Evolutionary conservation across 495 filamentous ascomycete genomes (phyloP).

Genomic region (Saxophila tyrrhenica): DNA sequence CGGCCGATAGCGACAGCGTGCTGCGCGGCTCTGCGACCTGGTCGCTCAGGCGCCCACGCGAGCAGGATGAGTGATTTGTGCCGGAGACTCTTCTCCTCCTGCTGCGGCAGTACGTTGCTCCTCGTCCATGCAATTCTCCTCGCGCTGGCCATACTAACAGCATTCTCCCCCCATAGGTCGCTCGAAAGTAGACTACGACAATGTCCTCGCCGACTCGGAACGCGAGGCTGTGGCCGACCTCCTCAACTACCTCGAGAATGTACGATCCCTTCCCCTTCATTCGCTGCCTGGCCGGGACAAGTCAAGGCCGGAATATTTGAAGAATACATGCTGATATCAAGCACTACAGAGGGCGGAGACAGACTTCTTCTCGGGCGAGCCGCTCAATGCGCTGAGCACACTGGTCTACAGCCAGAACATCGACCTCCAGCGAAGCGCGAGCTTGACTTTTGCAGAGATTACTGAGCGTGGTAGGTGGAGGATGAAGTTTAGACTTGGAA

Average conservation of each 20-base stretch:
- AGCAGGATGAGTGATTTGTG: conserved; percentile 4
- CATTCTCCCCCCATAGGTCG: conserved; percentile 43
- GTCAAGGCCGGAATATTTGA: too few species aligned
- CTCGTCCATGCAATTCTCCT: background rate
- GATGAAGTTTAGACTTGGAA: too few species aligned
- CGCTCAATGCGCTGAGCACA: conserved; percentile 86
- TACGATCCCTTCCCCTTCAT: conserved; percentile 27
- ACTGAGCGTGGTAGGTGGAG: conserved; percentile 83
- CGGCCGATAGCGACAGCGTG: background rate
- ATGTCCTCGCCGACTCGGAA: conserved; percentile 89
- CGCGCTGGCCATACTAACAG: background rate
- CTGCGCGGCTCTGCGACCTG: background rate
- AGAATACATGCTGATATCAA: conserved; percentile 1
- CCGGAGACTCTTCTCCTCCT: conserved; percentile 1
- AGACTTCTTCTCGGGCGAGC: conserved; percentile 96
- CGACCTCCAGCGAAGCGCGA: conserved; percentile 92
- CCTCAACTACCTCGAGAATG: conserved; percentile 90
- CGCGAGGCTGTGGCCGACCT: conserved; percentile 95
- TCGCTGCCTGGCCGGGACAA: too few species aligned
- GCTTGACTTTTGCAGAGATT: conserved; percentile 97
- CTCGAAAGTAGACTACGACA: conserved; percentile 91
- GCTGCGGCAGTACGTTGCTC: conserved; percentile 11
- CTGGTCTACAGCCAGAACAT: conserved; percentile 98
- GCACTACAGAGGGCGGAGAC: conserved; percentile 69
- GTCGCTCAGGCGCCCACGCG: conserved; percentile 3